Evolutionary conservation across 2,329 filamentous ascomycete species (phyloP).

Genomic region (Ceratocystis ficicola): DNA sequence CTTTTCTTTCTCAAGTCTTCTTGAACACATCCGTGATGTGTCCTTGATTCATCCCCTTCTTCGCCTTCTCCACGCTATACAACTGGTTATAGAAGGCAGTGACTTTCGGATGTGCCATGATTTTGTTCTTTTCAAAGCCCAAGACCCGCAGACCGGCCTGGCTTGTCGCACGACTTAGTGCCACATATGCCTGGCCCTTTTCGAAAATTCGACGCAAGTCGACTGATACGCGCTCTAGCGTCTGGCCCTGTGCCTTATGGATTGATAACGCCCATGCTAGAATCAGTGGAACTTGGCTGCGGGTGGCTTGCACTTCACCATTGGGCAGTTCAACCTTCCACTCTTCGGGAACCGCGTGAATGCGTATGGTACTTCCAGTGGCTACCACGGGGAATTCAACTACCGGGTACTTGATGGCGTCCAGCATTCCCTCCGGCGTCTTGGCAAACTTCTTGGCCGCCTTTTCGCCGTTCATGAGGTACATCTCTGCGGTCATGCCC

Average conservation of each 20-base stretch:
- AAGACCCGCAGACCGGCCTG: slow-evolving; percentile 80
- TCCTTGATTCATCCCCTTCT: slow-evolving; percentile 23
- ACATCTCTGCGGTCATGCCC: slow-evolving; percentile 34
- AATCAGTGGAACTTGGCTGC: slow-evolving; percentile 73
- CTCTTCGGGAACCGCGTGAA: slow-evolving; percentile 55
- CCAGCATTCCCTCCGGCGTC: slow-evolving; percentile 35
- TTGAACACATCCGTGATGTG: slow-evolving; percentile 20
- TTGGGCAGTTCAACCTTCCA: slow-evolving; percentile 98
- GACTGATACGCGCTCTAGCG: slow-evolving; percentile 84
- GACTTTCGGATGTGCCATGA: slow-evolving; percentile 86
- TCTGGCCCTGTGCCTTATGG: slow-evolving; percentile 95
- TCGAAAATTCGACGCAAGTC: slow-evolving; percentile 88
- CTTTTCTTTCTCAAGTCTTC: neutral
- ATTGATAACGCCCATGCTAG: slow-evolving; percentile 95
- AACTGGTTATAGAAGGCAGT: slow-evolving; percentile 74
- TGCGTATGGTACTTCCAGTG: slow-evolving; percentile 52
- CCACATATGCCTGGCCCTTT: slow-evolving; percentile 95
- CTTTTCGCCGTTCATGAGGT: slow-evolving; percentile 34
- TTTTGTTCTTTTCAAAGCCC: slow-evolving; percentile 77
- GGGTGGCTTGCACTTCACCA: slow-evolving; percentile 81
- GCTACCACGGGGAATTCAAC: slow-evolving; percentile 65
- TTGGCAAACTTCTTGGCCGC: slow-evolving; percentile 46
- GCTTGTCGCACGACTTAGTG: slow-evolving; percentile 79
- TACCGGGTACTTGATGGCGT: slow-evolving; percentile 58
- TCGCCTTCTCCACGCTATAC: slow-evolving; percentile 53